Base-by-base conservation (phyloP, 2,329 filamentous ascomycete species). In the Aschersonia sp. region DNA sequence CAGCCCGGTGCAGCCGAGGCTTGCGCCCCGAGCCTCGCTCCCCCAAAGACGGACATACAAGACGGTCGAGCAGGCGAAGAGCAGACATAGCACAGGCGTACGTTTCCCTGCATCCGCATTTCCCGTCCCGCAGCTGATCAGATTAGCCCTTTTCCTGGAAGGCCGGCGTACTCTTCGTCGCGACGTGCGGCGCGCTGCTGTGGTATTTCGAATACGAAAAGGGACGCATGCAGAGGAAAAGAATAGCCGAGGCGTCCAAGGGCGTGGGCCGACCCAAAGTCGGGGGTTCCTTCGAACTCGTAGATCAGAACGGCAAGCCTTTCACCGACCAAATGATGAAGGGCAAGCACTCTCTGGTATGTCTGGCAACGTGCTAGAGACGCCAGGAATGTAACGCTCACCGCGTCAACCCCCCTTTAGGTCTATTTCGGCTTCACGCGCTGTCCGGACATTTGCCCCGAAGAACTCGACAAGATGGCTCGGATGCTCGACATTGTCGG, bases 401-500 rank as follows among this genome's bases (percentile, higher is more conserved):
- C 8, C 35, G 35, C 4, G 35, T 22, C 14, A 3, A 22, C 14
- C 40, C 22, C 30, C 33, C 12, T 10, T 12, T 54, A 92, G 87
- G 81, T 97, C 39, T 98, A 98, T 70, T 98, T 98, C 63, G 92
- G 92, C 59, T 98, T 98, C 75, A 90, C 87, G 7, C 89, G 96
- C 66, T 98, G 92, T 64, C 92, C 92, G 30, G 92, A 98, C 63
- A 98, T 98, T 63, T 98, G 92, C 71, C 92, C 92, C 35, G 92
- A 98, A 61, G 92, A 98, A 68, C 83, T 98, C 58, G 92, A 98
- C 71, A 98, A 98, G 72, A 96, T 98, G 89, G 86, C 90, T n/a
- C 75, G 76, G 50, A 95, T 97, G 79, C 84, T 94, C 60, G 88
- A 98, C 61, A 71, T 77, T 6, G 74, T 83, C 43, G 70, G 80